Conservation (phyloP, 2,329 filamentous ascomycete genomes). For the Cladophialophora bantiana region DNA sequence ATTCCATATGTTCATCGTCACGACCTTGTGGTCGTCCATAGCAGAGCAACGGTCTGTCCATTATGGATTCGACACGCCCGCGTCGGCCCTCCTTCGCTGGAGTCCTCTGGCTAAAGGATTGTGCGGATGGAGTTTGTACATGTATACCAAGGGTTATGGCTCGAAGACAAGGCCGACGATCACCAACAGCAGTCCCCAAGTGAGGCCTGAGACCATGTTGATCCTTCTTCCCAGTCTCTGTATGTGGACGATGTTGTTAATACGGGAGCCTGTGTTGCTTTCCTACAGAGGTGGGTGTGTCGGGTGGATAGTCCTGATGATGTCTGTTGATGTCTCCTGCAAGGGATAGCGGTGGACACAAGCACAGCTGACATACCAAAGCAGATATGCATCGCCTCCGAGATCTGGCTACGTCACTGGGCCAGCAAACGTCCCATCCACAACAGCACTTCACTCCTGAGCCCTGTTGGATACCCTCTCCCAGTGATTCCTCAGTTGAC, state of each 20-base stretch:
- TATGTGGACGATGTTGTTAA: background rate
- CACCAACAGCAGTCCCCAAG: slow-evolving; percentile 2
- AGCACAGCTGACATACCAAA: background rate
- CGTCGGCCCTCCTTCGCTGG: background rate
- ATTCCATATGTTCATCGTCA: background rate
- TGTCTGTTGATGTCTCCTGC: background rate
- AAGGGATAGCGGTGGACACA: background rate
- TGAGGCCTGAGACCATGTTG: slow-evolving; percentile 5
- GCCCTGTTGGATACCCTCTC: background rate
- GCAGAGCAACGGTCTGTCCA: too few relatives aligned
- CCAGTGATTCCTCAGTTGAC: background rate
- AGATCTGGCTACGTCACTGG: background rate
- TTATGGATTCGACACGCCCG: background rate
- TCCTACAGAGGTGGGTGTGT: background rate
- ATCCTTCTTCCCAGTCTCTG: background rate
- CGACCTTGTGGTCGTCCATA: too few relatives aligned
- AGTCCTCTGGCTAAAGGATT: background rate
- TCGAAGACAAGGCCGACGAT: slow-evolving; percentile 8
- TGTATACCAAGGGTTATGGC: background rate
- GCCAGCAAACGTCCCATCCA: background rate
- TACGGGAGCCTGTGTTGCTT: background rate
- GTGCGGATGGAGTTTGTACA: background rate
- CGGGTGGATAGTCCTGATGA: background rate
- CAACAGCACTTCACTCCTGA: background rate
- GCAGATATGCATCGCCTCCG: background rate